A percentile compares a stretch with the other conserved stretches of the same genome.
Conservation (phyloP, 148 eudicot genomes). For the Silene uniflora region DNA sequence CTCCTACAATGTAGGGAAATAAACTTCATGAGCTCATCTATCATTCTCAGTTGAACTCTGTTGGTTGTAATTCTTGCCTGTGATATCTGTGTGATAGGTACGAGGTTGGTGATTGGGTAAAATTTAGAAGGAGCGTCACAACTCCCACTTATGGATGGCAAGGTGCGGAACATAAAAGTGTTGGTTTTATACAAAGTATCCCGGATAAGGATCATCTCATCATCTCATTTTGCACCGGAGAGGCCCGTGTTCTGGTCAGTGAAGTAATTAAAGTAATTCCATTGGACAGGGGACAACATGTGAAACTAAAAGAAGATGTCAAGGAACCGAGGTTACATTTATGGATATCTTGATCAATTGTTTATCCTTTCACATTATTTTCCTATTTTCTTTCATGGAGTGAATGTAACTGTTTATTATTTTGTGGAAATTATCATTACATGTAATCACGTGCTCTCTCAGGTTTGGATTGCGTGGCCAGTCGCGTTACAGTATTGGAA, state of each 20-base stretch:
- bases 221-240: constrained; percentile 91
- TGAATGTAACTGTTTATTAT: constrained; percentile 6
- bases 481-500: constrained; percentile 89
- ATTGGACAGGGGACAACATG: constrained; percentile 96
- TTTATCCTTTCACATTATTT: neutral
- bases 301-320: constrained; percentile 73
- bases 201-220: constrained; percentile 76
- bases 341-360: constrained; percentile 1
- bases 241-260: constrained; percentile 66
- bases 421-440: constrained; percentile 7
- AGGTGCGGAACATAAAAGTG: constrained; percentile 83
- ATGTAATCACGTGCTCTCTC: constrained; percentile 17
- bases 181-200: constrained; percentile 92
- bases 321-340: constrained; percentile 80
- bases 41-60: neutral
- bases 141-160: constrained; percentile 92
- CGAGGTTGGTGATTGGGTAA: constrained; percentile 93
- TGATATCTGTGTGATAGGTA: constrained; percentile 40
- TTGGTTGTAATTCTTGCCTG: constrained; percentile 2
- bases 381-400: neutral
- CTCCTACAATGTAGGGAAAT: constrained; percentile 74
- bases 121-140: constrained; percentile 59
- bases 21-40: neutral
- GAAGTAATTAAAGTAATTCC: constrained; percentile 96
- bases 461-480: constrained; percentile 97